Evolutionary conservation across 257 asterid species (phyloP).

Genomic region (Prunella vulgaris): DNA sequence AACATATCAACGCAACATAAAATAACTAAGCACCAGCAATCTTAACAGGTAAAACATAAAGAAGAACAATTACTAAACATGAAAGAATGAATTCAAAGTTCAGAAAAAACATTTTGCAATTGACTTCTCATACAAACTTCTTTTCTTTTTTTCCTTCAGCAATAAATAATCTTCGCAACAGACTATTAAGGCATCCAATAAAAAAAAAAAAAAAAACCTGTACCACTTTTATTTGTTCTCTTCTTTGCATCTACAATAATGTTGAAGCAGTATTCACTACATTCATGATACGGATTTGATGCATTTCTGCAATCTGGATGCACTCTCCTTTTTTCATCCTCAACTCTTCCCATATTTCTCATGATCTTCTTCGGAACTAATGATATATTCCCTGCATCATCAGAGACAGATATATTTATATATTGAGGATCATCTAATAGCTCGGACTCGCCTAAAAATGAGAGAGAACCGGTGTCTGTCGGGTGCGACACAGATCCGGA

Average conservation of each 20-base stretch:
- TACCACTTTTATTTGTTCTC: slow-evolving; percentile 22
- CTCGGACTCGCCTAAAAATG: no score
- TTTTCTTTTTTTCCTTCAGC: neutral
- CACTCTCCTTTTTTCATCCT: slow-evolving; percentile 48
- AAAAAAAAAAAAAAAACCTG: slow-evolving; percentile 23
- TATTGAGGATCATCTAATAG: neutral
- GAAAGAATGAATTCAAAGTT: neutral
- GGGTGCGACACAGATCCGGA: no score
- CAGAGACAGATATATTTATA: neutral
- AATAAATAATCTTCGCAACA: neutral
- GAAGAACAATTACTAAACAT: neutral
- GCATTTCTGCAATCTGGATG: slow-evolving; percentile 62
- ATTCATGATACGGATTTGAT: slow-evolving; percentile 56
- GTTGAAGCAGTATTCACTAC: slow-evolving; percentile 56
- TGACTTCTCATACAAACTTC: neutral
- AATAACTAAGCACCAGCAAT: neutral
- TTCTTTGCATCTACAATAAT: slow-evolving; percentile 55
- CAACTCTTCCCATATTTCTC: neutral
- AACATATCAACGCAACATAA: neutral
- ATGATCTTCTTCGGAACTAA: neutral
- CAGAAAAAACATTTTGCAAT: neutral
- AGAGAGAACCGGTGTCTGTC: no score
- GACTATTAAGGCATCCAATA: neutral
- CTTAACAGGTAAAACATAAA: neutral
- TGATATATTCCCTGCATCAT: neutral